A percentile compares a stretch with the other conserved stretches of the same genome.
phyloP scores from a whole-genome alignment of 495 filamentous ascomycete genomes.

The Trichoderma orchidacearum region DNA sequence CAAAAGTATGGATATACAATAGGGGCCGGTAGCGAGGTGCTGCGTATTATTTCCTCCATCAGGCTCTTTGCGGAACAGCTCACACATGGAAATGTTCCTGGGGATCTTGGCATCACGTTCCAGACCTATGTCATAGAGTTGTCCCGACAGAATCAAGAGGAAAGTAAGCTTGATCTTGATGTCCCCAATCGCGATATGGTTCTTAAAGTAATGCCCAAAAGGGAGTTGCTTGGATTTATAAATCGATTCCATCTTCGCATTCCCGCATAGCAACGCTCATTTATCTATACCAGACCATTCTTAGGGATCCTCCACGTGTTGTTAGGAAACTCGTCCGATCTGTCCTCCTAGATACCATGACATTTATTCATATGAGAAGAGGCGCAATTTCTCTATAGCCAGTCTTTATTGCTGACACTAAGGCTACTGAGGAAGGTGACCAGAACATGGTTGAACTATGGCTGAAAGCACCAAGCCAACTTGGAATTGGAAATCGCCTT shows the following conservation, averaged over 20 bases:
- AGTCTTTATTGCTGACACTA: not conserved
- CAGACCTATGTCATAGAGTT: not conserved
- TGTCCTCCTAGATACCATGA: not conserved
- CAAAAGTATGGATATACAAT: not conserved
- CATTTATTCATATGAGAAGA: not conserved
- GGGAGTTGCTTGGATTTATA: not conserved
- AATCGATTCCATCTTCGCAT: not conserved
- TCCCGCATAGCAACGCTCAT: not conserved
- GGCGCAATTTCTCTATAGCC: not conserved
- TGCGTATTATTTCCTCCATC: not conserved
- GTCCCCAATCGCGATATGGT: not conserved
- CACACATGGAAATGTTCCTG: not conserved
- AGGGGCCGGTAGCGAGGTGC: not conserved
- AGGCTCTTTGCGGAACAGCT: not conserved
- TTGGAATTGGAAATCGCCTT: not conserved
- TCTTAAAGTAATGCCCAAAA: not conserved
- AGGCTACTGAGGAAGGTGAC: not conserved
- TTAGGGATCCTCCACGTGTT: not conserved
- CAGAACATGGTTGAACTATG: not conserved
- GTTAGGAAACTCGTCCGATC: not conserved
- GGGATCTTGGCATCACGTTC: not conserved
- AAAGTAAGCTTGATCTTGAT: not conserved
- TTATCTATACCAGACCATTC: not conserved
- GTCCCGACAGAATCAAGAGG: not conserved
- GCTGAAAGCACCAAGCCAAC: not conserved